A percentile compares a stretch with the other conserved stretches of the same genome.
Conservation (phyloP, 202 grass and related monocot genomes). For the Musa balbisiana region DNA sequence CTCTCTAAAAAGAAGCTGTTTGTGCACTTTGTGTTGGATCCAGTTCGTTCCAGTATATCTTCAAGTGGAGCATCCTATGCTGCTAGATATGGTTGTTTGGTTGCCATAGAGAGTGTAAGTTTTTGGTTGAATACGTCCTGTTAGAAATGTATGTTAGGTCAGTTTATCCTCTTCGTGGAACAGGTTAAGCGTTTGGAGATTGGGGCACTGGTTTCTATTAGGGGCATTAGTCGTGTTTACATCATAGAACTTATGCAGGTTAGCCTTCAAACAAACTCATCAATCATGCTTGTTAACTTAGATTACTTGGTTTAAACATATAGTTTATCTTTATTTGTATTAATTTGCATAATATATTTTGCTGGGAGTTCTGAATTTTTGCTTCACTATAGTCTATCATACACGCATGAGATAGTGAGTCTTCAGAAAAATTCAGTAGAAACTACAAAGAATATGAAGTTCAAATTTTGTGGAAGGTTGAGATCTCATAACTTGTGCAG, state of each 20-base stretch:
- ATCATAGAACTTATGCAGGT: slow-evolving; percentile 76
- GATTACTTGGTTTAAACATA: slow-evolving; percentile 1
- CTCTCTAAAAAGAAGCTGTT: slow-evolving; percentile 50
- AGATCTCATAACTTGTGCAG: neutral
- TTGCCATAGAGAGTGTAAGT: slow-evolving; percentile 87
- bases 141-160: slow-evolving; percentile 4
- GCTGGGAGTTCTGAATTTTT: neutral
- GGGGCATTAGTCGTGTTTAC: slow-evolving; percentile 77
- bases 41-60: slow-evolving; percentile 41
- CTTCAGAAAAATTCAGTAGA: neutral
- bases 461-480: neutral
- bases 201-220: slow-evolving; percentile 78
- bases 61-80: slow-evolving; percentile 57
- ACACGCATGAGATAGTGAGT: neutral
- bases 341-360: no score
- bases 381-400: neutral
- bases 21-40: slow-evolving; percentile 91
- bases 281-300: neutral
- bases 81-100: slow-evolving; percentile 78
- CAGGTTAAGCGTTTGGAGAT: slow-evolving; percentile 73
- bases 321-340: slow-evolving; percentile 6
- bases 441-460: neutral
- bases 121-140: slow-evolving; percentile 15
- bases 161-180: slow-evolving; percentile 17
- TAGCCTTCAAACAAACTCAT: slow-evolving; percentile 4